Evolutionary conservation across 139 green algal genomes (phyloP).

Genomic region (Astrephomene gubernaculifera): DNA sequence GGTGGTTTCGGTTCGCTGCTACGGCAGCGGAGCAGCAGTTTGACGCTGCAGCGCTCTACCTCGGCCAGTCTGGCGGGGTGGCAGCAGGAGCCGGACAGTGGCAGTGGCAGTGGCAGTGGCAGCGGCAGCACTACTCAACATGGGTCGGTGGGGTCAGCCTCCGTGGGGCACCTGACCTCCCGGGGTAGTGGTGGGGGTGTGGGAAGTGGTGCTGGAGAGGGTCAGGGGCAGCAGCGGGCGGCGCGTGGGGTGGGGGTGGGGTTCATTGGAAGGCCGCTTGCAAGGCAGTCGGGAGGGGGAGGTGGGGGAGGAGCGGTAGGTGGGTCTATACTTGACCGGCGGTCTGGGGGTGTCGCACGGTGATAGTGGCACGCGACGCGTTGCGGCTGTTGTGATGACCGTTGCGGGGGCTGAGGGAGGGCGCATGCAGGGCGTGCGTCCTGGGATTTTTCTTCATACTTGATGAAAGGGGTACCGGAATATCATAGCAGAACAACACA

Average conservation of each 20-base stretch:
- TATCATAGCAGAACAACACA: too few species aligned
- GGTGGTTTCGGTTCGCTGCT: neutral
- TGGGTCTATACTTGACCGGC: conserved; percentile 12
- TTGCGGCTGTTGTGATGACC: too few species aligned
- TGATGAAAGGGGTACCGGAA: too few species aligned
- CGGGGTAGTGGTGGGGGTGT: neutral
- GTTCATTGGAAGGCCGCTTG: neutral
- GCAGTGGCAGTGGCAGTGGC: neutral
- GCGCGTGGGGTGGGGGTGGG: neutral
- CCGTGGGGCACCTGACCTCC: too few species aligned
- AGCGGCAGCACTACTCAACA: neutral
- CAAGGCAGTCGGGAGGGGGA: neutral
- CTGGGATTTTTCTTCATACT: too few species aligned
- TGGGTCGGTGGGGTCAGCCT: too few species aligned
- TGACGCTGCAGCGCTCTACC: neutral
- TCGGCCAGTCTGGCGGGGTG: neutral
- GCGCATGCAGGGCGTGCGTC: too few species aligned
- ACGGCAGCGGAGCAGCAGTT: neutral
- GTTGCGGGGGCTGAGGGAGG: too few species aligned
- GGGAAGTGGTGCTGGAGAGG: neutral
- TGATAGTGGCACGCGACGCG: neutral
- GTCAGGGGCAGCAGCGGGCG: neutral
- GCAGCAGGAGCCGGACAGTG: neutral
- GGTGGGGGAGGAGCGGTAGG: neutral
- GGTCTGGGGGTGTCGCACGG: neutral